phyloP scores from a whole-genome alignment of 2,329 filamentous ascomycete genomes.

The Dothideomycetidae sp. region DNA sequence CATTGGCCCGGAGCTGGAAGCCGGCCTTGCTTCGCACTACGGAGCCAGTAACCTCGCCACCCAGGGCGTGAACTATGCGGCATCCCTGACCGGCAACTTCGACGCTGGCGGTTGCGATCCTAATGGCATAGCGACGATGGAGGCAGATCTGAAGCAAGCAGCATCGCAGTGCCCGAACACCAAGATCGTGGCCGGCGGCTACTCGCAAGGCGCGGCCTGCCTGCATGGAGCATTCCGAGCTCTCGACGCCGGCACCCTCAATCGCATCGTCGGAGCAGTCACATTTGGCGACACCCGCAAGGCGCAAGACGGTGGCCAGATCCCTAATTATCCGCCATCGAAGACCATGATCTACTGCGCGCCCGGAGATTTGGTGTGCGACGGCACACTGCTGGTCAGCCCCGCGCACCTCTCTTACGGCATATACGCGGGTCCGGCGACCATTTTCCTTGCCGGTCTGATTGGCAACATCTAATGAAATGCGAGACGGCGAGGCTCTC shows the following conservation, averaged over 20 bases:
- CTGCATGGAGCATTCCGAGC: conserved; percentile 23
- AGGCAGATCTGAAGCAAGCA: conserved; percentile 16
- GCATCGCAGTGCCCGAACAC: conserved; percentile 17
- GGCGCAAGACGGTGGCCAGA: conserved; percentile 23
- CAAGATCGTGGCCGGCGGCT: conserved; percentile 18
- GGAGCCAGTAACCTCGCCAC: conserved; percentile 12
- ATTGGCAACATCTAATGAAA: too few relatives aligned
- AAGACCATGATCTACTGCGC: conserved; percentile 20
- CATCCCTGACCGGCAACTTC: conserved; percentile 13
- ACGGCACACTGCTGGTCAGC: conserved; percentile 15
- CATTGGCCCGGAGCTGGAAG: conserved; percentile 4
- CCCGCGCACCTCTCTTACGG: conserved; percentile 17
- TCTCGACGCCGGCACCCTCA: conserved; percentile 17
- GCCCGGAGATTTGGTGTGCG: conserved; percentile 19
- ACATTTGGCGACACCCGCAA: conserved; percentile 30
- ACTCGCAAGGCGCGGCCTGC: conserved; percentile 26
- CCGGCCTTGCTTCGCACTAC: conserved; percentile 5
- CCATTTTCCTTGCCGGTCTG: conserved; percentile 4
- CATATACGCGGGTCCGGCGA: conserved; percentile 1
- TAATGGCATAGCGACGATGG: conserved; percentile 15
- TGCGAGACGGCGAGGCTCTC: not conserved
- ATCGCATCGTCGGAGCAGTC: conserved; percentile 25
- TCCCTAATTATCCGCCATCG: conserved; percentile 21
- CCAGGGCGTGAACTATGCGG: conserved; percentile 14
- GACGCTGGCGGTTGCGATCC: conserved; percentile 15